Base-by-base conservation (phyloP, 108 stramenopile genomes). In the Skeletonema marinoi region DNA sequence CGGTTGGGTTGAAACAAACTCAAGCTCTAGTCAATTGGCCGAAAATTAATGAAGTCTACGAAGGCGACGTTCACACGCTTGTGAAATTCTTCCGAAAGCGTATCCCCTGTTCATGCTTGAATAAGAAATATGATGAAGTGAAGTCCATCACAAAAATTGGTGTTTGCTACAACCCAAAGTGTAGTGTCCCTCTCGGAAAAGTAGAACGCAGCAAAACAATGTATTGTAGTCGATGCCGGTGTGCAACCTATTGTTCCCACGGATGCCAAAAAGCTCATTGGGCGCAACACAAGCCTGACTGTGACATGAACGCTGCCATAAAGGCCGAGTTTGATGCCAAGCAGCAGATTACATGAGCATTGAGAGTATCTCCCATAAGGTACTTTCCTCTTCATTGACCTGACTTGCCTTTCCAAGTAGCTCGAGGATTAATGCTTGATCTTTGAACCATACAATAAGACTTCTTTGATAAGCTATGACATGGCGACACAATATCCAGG, bases 351-450 rank as follows among this genome's bases (percentile, higher is more conserved):
- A 9, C 8, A 8, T 39, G 8, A 39, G 38, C 8, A 39, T 8
- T 12, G 12, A 41, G 11, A 41, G 39, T 41, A 6, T 12, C 39
- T 39, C 38, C 38, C 38, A 39, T 39, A n/a, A n/a, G n/a, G n/a
- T n/a, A 9, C 38, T 25, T 25, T 25, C 0, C 25, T 25, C 25
- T 25, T 25, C 25, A 25, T 25, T 9, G 6, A 6, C 36, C 58
- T 30, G 73, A 81, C 58, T 66, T 75, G 32, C 59, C 80, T 5
- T 74, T 74, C 58, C 50, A 33, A 31, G 65, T 65, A 50, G 42
- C 74, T 16, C 68, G 73, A 12, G 74, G 74, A 41, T 35, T 66
- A 62, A 31, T 50, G 38, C 19, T 33, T 75, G 39, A 71, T 71
- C 54, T 68, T 81, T 38, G 39, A 41, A 41, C 39, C 0, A 10